Conservation (phyloP, 768 basidiomycete species). For the Mycena kentingensis region DNA sequence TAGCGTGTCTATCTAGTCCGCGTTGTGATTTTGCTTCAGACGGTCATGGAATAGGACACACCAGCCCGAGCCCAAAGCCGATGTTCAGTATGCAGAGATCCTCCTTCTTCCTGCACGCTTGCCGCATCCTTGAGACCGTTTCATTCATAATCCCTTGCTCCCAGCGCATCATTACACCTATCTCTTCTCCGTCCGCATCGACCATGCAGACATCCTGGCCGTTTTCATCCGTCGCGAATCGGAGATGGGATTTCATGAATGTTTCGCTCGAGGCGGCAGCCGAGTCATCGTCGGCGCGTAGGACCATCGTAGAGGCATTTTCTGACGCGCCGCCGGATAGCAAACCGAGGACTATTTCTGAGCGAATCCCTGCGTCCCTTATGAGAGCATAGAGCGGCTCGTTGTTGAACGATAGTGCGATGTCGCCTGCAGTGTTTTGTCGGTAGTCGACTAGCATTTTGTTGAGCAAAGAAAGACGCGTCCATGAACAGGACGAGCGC, state of each 20-base stretch:
- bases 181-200: constrained; percentile 64
- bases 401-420: constrained; percentile 86
- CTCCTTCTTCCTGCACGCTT: constrained; percentile 46
- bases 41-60: constrained; percentile 37
- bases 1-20: constrained; percentile 71
- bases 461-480: neutral
- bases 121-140: constrained; percentile 70
- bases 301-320: constrained; percentile 36
- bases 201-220: constrained; percentile 86
- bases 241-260: constrained; percentile 72
- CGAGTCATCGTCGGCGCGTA: constrained; percentile 55
- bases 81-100: constrained; percentile 80
- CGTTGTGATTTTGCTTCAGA: constrained; percentile 11
- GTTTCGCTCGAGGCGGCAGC: constrained; percentile 63
- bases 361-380: constrained; percentile 88
- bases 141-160: constrained; percentile 84
- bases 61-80: constrained; percentile 94
- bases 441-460: constrained; percentile 65
- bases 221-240: constrained; percentile 65
- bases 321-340: constrained; percentile 48
- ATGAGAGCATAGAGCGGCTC: constrained; percentile 71
- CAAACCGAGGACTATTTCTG: constrained; percentile 73
- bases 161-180: constrained; percentile 99
- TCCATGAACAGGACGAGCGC: constrained; percentile 21
- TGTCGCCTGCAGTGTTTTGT: constrained; percentile 84